Evolutionary conservation across 495 filamentous ascomycete genomes (phyloP).

Genomic region (Podospora pseudoanserina): DNA sequence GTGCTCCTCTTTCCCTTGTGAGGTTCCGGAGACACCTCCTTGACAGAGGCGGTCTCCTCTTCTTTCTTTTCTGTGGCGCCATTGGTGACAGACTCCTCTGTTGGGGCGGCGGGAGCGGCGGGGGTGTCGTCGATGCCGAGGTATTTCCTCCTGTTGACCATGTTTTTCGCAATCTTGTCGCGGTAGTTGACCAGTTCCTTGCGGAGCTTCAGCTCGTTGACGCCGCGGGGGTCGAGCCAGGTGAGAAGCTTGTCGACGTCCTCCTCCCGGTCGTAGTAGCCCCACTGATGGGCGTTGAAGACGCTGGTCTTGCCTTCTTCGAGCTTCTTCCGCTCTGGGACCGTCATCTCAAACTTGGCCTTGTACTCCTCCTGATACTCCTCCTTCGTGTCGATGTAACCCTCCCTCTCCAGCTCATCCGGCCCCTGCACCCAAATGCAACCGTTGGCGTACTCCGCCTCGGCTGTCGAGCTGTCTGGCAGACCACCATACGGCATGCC

Average conservation of each 20-base stretch:
- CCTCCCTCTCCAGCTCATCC: conserved; percentile 79
- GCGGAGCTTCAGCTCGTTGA: conserved; percentile 75
- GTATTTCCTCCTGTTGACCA: conserved; percentile 74
- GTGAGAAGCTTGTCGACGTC: conserved; percentile 71
- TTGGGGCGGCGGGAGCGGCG: conserved; percentile 37
- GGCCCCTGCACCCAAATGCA: conserved; percentile 96
- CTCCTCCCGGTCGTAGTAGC: conserved; percentile 77
- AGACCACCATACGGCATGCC: conserved; percentile 94
- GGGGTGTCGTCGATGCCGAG: conserved; percentile 31
- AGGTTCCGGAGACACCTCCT: conserved; percentile 23
- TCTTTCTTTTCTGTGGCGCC: conserved; percentile 22
- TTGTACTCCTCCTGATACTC: conserved; percentile 62
- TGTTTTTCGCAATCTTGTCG: conserved; percentile 71
- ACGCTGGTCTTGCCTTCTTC: conserved; percentile 85
- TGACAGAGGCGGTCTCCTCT: conserved; percentile 3
- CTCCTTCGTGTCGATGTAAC: conserved; percentile 66
- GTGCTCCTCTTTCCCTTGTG: conserved; percentile 59
- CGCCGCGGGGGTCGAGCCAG: conserved; percentile 83
- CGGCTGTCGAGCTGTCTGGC: conserved; percentile 80
- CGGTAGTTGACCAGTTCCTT: conserved; percentile 80
- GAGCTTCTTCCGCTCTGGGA: conserved; percentile 75
- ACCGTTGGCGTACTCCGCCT: conserved; percentile 86
- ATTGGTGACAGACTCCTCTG: conserved; percentile 45
- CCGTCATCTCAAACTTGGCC: conserved; percentile 68
- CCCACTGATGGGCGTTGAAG: conserved; percentile 78